phyloP scores from a whole-genome alignment of 2,329 filamentous ascomycete species.

The Lachnum nothofagi region DNA sequence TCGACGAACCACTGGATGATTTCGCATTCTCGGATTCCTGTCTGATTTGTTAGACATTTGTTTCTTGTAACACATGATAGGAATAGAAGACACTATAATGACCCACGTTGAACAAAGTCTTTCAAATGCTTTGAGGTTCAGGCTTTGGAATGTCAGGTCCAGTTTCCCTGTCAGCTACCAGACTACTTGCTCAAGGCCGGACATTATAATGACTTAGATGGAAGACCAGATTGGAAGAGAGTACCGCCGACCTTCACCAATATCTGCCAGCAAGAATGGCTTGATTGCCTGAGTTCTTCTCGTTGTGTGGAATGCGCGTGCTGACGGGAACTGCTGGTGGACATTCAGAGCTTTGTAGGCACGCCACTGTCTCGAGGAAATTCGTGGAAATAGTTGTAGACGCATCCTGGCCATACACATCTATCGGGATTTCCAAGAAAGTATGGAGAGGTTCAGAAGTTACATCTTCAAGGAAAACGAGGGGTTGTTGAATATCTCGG shows the following conservation, averaged over 20 bases:
- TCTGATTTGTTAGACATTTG: conserved; percentile 2
- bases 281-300: conserved; percentile 51
- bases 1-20: conserved; percentile 99
- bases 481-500: conserved; percentile 12
- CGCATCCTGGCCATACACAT: conserved; percentile 42
- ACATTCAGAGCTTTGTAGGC: conserved; percentile 34
- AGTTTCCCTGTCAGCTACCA: not conserved
- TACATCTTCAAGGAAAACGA: conserved; percentile 16
- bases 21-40: conserved; percentile 96
- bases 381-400: conserved; percentile 47
- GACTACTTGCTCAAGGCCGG: not conserved
- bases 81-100: not conserved
- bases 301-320: conserved; percentile 26
- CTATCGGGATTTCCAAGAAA: conserved; percentile 4
- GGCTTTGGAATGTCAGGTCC: not conserved
- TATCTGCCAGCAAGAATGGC: conserved; percentile 77
- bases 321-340: conserved; percentile 14
- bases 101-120: not conserved
- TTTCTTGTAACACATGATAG: not conserved
- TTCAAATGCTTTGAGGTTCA: too few species aligned
- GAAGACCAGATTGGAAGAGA: not conserved
- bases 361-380: conserved; percentile 48
- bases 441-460: conserved; percentile 7
- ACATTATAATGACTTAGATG: not conserved
- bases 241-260: conserved; percentile 65